These are phyloP conservation scores for Chloris gayana DNA, from an alignment of 176 grass and related monocot species.

Conservation along the genomic window DNA sequence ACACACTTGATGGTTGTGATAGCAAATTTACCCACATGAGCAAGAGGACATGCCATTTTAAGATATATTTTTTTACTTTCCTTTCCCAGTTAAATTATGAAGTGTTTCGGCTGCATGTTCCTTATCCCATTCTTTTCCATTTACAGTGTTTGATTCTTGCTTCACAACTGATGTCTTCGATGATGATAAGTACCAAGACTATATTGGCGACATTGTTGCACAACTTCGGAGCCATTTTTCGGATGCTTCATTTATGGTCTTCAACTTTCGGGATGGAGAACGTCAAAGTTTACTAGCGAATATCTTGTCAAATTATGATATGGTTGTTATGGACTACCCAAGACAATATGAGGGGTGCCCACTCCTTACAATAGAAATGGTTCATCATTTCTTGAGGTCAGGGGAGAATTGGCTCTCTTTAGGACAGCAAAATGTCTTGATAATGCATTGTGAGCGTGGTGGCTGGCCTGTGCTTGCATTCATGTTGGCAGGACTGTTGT, in stretches of 20 bases:
- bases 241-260: constrained; percentile 95
- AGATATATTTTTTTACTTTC: constrained; percentile 5
- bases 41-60: neutral
- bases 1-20: neutral
- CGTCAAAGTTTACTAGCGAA: constrained; percentile 63
- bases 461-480: constrained; percentile 95
- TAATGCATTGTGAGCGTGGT: constrained; percentile 94
- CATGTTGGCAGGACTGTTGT: constrained; percentile 86
- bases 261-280: constrained; percentile 91
- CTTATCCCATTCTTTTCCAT: neutral
- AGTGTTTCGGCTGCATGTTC: constrained; percentile 20
- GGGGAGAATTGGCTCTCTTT: constrained; percentile 95
- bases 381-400: constrained; percentile 92
- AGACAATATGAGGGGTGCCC: constrained; percentile 92
- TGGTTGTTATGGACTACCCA: constrained; percentile 97
- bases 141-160: constrained; percentile 94
- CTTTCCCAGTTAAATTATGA: constrained; percentile 24
- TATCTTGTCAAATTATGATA: constrained; percentile 73
- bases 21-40: too few relatives aligned
- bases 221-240: constrained; percentile 84
- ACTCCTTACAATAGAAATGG: constrained; percentile 84
- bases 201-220: constrained; percentile 74
- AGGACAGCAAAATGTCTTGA: constrained; percentile 81
- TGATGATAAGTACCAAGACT: constrained; percentile 64
- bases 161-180: constrained; percentile 93